A percentile compares a stretch with the other conserved stretches of the same genome.
Conservation (phyloP, 306 rosid species). For the Castanospermum australe region DNA sequence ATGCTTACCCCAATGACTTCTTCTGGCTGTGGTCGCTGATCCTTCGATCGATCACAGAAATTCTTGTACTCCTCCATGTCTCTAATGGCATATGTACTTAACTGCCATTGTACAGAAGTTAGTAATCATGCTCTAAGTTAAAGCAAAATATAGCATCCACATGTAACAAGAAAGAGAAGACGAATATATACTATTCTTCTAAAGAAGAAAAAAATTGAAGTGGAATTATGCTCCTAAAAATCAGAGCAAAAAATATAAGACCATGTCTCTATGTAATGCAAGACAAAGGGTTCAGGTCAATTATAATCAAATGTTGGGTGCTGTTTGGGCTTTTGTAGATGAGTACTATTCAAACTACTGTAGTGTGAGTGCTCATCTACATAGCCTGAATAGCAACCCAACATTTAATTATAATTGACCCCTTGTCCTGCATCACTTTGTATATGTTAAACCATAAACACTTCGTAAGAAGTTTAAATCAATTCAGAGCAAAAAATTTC, state of each 20-base stretch:
- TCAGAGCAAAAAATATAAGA: background rate
- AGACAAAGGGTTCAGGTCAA: slow-evolving; percentile 2
- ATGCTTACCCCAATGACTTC: slow-evolving; percentile 89
- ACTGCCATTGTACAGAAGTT: slow-evolving; percentile 45
- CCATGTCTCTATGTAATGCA: background rate
- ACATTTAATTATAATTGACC: slow-evolving; percentile 11
- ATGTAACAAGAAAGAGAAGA: slow-evolving; percentile 2
- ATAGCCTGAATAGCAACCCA: background rate
- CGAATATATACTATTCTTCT: background rate
- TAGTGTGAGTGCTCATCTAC: background rate
- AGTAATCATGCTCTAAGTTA: slow-evolving; percentile 12
- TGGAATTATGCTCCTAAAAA: background rate
- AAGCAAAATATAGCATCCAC: slow-evolving; percentile 6
- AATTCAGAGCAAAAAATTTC: background rate
- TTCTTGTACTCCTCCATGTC: slow-evolving; percentile 96
- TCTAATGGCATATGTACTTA: slow-evolving; percentile 86
- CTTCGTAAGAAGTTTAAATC: background rate
- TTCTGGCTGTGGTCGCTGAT: slow-evolving; percentile 93
- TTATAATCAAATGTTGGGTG: background rate
- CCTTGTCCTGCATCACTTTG: slow-evolving; percentile 13
- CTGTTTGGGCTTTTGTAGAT: background rate
- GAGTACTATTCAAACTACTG: background rate
- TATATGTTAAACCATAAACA: background rate
- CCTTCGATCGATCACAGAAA: slow-evolving; percentile 92
- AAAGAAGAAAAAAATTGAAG: background rate